Percentiles rank a stretch among this genome's conserved stretches.
These are phyloP conservation scores for Mucor plumbeus DNA, from an alignment of 371 early-diverging fungal genomes.

Conservation along the genomic window DNA sequence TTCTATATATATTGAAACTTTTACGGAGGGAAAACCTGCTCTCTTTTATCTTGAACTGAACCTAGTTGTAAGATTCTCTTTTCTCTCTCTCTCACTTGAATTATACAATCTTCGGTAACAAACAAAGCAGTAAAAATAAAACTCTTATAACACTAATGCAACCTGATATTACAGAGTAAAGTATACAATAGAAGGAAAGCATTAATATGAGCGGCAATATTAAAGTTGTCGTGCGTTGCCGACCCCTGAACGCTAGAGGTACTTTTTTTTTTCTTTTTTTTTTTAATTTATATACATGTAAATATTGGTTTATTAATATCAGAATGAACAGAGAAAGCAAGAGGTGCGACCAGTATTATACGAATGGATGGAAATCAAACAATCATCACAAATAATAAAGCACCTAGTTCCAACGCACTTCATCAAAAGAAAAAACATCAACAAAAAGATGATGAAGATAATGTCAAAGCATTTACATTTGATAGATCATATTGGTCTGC, in stretches of 20 bases:
- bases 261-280: not conserved
- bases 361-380: conserved; percentile 74
- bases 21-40: not conserved
- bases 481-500: conserved; percentile 84
- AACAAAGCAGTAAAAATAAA: not conserved
- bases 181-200: not conserved
- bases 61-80: not conserved
- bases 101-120: not conserved
- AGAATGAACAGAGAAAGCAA: conserved; percentile 54
- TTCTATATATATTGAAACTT: conserved; percentile 1
- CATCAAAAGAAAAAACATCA: conserved; percentile 14
- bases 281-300: not conserved
- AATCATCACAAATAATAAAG: conserved; percentile 54
- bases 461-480: conserved; percentile 70
- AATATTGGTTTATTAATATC: not conserved
- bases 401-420: conserved; percentile 8
- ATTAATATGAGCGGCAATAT: conserved; percentile 59
- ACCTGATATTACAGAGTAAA: not conserved
- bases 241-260: conserved; percentile 79
- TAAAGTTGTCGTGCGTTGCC: conserved; percentile 81
- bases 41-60: not conserved
- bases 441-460: conserved; percentile 32
- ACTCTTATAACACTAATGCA: not conserved
- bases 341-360: conserved; percentile 61
- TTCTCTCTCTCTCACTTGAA: not conserved